Percentiles rank a stretch among this genome's conserved stretches.
phyloP scores from a whole-genome alignment of 2,329 filamentous ascomycete species.

The Grosmannia huntii region DNA sequence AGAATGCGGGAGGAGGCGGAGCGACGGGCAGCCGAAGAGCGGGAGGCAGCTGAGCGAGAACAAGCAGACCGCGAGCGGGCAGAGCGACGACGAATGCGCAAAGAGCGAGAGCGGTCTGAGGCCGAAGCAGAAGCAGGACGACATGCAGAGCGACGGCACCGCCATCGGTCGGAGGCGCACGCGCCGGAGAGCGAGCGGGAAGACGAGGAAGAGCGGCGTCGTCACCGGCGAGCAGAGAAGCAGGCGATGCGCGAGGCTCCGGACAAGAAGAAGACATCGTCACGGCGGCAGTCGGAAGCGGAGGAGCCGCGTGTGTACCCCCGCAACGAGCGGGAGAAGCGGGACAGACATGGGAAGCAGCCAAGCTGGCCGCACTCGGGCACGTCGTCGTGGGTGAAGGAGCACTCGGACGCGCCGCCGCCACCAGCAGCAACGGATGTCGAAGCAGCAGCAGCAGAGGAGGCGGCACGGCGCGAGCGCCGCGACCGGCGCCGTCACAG shows the following conservation, averaged over 20 bases:
- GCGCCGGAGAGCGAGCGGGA: slow-evolving; percentile 21
- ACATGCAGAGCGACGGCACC: slow-evolving; percentile 31
- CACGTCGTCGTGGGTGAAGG: slow-evolving; percentile 54
- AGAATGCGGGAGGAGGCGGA: slow-evolving; percentile 27
- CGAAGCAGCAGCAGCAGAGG: slow-evolving; percentile 18
- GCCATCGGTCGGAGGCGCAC: slow-evolving; percentile 28
- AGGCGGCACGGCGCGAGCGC: slow-evolving; percentile 37
- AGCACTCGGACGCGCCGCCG: slow-evolving; percentile 48
- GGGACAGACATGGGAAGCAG: slow-evolving; percentile 13
- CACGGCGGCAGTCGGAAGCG: slow-evolving; percentile 29
- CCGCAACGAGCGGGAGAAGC: slow-evolving; percentile 25
- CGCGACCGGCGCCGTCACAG: slow-evolving; percentile 34
- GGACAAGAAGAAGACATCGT: slow-evolving; percentile 23
- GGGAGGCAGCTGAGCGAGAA: slow-evolving; percentile 26
- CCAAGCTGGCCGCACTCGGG: slow-evolving; percentile 49
- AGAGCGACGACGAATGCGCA: slow-evolving; percentile 36
- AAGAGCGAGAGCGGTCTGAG: slow-evolving; percentile 28
- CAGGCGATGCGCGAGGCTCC: slow-evolving; percentile 29
- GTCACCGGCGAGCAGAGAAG: slow-evolving; percentile 35
- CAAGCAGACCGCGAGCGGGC: slow-evolving; percentile 30
- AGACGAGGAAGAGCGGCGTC: slow-evolving; percentile 41
- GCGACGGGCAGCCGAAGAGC: slow-evolving; percentile 9
- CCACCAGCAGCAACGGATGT: slow-evolving; percentile 28
- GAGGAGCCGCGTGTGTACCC: slow-evolving; percentile 32
- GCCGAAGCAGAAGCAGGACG: slow-evolving; percentile 34